These are phyloP conservation scores for Panus rudis DNA, from an alignment of 768 basidiomycete genomes.

Conservation along the genomic window DNA sequence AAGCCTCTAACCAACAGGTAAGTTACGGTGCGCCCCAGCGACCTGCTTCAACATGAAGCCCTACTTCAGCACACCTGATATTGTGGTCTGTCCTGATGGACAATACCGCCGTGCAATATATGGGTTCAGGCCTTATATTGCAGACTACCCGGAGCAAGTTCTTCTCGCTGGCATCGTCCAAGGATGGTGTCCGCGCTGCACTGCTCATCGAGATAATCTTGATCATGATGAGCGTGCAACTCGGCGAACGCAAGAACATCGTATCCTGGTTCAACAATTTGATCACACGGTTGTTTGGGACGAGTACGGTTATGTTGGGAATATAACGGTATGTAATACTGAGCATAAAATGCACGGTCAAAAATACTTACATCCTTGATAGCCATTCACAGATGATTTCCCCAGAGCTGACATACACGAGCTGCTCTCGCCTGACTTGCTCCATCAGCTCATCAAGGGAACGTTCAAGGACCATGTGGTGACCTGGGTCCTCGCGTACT, in stretches of 20 bases:
- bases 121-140: conserved; percentile 28
- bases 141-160: conserved; percentile 34
- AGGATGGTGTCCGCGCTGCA: conserved; percentile 24
- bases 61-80: conserved; percentile 12
- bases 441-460: conserved; percentile 20
- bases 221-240: no score
- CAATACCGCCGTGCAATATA: conserved; percentile 26
- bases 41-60: no score
- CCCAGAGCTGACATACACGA: conserved; percentile 18
- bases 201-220: no score
- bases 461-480: conserved; percentile 19
- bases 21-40: no score
- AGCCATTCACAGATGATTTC: conserved; percentile 16
- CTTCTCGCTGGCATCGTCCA: conserved; percentile 22
- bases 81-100: conserved; percentile 27
- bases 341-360: neutral
- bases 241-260: no score
- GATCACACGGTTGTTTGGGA: conserved; percentile 19
- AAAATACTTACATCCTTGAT: neutral
- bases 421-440: conserved; percentile 13
- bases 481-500: conserved; percentile 16
- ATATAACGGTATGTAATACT: conserved; percentile 18
- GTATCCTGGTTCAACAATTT: conserved; percentile 1
- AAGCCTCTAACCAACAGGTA: no score
- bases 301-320: conserved; percentile 18